These are phyloP conservation scores for Murraya koenigii DNA, from an alignment of 345 rosid genomes.

Conservation along the genomic window DNA sequence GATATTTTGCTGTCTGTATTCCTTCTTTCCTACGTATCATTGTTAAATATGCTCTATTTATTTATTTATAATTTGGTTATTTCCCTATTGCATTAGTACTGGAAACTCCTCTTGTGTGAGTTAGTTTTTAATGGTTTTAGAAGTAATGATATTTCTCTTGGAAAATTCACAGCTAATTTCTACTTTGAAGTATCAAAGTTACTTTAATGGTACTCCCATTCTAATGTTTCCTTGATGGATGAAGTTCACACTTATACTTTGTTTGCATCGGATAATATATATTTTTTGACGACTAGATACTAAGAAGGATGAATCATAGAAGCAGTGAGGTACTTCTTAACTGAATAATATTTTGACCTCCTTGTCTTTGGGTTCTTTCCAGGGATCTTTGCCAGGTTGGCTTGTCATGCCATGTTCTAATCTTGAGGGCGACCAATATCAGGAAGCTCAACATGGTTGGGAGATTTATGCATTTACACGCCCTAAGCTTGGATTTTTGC, in stretches of 20 bases:
- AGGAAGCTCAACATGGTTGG: conserved; percentile 45
- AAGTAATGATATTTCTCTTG: neutral
- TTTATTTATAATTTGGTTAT: neutral
- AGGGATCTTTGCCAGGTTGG: conserved; percentile 40
- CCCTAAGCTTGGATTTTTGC: conserved; percentile 50
- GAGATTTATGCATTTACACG: conserved; percentile 34
- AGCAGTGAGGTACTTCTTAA: neutral
- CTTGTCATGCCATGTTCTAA: conserved; percentile 36
- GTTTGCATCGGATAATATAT: neutral
- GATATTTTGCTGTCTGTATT: conserved; percentile 36
- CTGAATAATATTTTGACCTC: neutral
- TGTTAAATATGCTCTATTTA: neutral
- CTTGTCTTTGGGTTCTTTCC: conserved; percentile 14
- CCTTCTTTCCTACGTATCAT: neutral
- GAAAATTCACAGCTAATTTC: neutral
- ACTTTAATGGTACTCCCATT: neutral
- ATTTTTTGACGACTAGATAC: neutral
- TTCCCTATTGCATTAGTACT: neutral
- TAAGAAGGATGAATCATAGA: neutral
- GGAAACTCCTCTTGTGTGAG: neutral
- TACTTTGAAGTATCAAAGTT: neutral
- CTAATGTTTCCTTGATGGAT: neutral
- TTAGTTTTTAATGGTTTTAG: neutral
- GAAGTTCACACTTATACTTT: neutral
- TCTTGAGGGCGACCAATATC: conserved; percentile 29